Evolutionary conservation across 2,329 filamentous ascomycete genomes (phyloP), one percentile per base, ranked within the genome.

Genomic region (Penicillium capsulatum): DNA sequence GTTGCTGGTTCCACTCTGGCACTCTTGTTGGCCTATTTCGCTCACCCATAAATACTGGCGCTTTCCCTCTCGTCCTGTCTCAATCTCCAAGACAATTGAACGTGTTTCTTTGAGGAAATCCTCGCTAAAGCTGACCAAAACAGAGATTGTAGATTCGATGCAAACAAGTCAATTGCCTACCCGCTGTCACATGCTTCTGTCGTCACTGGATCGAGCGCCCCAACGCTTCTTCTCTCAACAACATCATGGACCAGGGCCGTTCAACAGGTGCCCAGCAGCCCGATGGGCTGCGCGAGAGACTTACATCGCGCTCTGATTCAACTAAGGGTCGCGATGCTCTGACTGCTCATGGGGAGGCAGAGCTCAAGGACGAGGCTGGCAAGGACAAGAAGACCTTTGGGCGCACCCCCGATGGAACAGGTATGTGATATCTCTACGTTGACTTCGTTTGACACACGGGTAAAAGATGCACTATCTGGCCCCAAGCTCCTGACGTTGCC

Each of bases 391-490:
- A 87, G 73, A 95, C 89, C 0, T 95, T 86, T 73, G 91, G 91
- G 40, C 82, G 90, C 50, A 96, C 91, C 10, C 87, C 87, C 19
- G 85, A 90, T 68, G 91, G 91, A 58, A 94, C 80, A 68, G 81
- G 91, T 96, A 77, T 74, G 38, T 28, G 33, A 35, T 31, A 17
- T 15, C 30, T 17, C 14, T 13, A 8, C 10, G 17, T 31, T 20
- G 19, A 35, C 14, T 37, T 17, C 28, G 4, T 29, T 27, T 38
- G 17, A 38, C 26, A 27, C 7, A 22, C 17, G 40, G 8, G 2
- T 15, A 29, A 6, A 28, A 28, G 26, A 28, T 14, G 7, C 26
- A 17, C 24, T 16, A 11, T 33, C 9, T 11, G 9, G 9, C 13
- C 31, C 31, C 15, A 33, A 19, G 17, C 31, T 19, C 4, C 17